phyloP scores from a whole-genome alignment of 768 basidiomycete species.

The Antrodiella citrinella region DNA sequence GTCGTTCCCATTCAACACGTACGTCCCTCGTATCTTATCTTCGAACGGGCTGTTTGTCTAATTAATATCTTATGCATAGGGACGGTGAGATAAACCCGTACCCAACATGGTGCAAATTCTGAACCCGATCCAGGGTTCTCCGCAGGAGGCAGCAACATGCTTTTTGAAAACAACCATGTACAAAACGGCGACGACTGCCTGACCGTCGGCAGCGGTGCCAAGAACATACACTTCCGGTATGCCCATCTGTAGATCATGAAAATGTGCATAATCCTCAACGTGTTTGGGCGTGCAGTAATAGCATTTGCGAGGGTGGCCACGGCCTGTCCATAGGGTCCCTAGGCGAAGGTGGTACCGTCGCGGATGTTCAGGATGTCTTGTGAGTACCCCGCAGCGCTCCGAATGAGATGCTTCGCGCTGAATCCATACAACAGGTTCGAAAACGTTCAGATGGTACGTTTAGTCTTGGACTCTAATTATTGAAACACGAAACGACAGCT shows the following conservation, averaged over 20 bases:
- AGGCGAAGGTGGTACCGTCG: constrained; percentile 32
- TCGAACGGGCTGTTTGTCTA: background rate
- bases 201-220: constrained; percentile 48
- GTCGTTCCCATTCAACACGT: constrained; percentile 60
- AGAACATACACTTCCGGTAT: constrained; percentile 37
- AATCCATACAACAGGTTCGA: constrained; percentile 15
- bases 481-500: background rate
- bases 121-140: constrained; percentile 29
- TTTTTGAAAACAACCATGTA: constrained; percentile 52
- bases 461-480: background rate
- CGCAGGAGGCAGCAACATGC: constrained; percentile 45
- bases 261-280: background rate
- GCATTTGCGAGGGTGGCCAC: constrained; percentile 50
- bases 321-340: constrained; percentile 51
- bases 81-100: background rate
- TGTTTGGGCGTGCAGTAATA: constrained; percentile 28
- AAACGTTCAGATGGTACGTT: constrained; percentile 20
- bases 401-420: background rate
- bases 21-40: constrained; percentile 16
- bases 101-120: constrained; percentile 29
- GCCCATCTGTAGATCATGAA: background rate
- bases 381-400: no score
- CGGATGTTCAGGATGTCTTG: constrained; percentile 52
- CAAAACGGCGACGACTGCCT: constrained; percentile 58
- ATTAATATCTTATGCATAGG: no score